Percentiles rank a stretch among this genome's conserved stretches.
phyloP scores from a whole-genome alignment of 2,329 filamentous ascomycete species.

The Venturia aucupariae region DNA sequence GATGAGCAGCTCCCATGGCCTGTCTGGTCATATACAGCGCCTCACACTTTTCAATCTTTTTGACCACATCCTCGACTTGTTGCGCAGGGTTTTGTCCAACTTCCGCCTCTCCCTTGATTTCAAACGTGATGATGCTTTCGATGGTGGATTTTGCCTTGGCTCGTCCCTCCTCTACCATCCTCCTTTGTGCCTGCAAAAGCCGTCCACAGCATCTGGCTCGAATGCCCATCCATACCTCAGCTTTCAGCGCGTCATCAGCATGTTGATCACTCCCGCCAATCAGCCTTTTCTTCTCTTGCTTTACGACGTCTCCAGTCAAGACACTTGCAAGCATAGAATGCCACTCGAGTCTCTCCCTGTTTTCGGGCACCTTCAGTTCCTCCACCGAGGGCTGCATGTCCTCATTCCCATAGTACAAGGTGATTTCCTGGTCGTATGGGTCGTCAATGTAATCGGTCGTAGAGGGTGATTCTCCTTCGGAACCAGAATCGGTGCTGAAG shows the following conservation, averaged over 20 bases:
- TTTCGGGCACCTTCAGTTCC: constrained; percentile 79
- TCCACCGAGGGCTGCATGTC: constrained; percentile 81
- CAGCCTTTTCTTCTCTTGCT: constrained; percentile 93
- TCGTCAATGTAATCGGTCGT: constrained; percentile 80
- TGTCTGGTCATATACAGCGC: constrained; percentile 72
- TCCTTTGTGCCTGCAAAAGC: constrained; percentile 72
- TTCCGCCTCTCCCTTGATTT: constrained; percentile 88
- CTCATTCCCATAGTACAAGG: constrained; percentile 87
- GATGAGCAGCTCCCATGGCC: constrained; percentile 65
- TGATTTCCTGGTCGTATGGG: constrained; percentile 80
- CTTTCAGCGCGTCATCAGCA: constrained; percentile 56
- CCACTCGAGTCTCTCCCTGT: constrained; percentile 89
- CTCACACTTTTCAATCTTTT: constrained; percentile 84
- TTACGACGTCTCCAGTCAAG: constrained; percentile 89
- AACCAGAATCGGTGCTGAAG: constrained; percentile 67
- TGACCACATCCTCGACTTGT: constrained; percentile 82
- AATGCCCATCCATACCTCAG: constrained; percentile 80
- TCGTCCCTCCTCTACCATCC: constrained; percentile 80
- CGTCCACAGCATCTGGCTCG: constrained; percentile 76
- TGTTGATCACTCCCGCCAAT: constrained; percentile 73
- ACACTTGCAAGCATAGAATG: constrained; percentile 96
- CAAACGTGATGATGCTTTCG: constrained; percentile 84
- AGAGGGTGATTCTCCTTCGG: constrained; percentile 82
- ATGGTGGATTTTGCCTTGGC: constrained; percentile 62
- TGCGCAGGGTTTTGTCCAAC: constrained; percentile 79